Evolutionary conservation across 1,284 basidiomycete species (phyloP), one percentile per base, ranked within the genome.

Genomic region (Austroboletus niveus): DNA sequence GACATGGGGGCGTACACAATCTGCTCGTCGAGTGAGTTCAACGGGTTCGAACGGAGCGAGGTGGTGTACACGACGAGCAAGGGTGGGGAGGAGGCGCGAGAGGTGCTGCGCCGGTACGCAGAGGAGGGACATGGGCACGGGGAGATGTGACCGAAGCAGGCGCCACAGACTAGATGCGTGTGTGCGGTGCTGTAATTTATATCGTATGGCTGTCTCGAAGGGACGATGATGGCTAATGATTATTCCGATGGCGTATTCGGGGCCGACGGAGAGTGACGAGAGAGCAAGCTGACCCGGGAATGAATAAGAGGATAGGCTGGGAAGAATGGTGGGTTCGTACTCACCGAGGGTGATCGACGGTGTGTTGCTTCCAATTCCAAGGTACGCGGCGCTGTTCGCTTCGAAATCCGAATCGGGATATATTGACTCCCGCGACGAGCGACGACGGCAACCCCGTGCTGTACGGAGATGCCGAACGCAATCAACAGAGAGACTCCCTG

Each of bases 1-100:
- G 84, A 91, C 63, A 96, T 97, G 93, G 93, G 93, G 39, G 93
- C 93, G 12, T 97, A 97, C 72, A 96, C 93, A 15, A 78, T 94
- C 57, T 95, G 91, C 63, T 93, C 93, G 0, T 91, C 94, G 20
- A 90, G 86, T 70, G 84, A 84, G 63, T 94, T 94, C 75, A 94
- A 94, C 65, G 93, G 92, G 53, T 90, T 87, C 55, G 80, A 85
- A 61, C 65, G 81, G 39, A 84, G 82, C 70, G 77, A 78, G 20
- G 81, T 87, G 46, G 67, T 83, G 30, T 87, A 87, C 58, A 87
- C 85, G 12, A 72, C 74, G 43, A 80, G 83, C 47, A 75, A 67
- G 27, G 70, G 71, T n/a, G 57, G 60, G 59, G 64, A 69, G 52
- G 76, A 74, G 53, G 73, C 68, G 12, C 65, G 73, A 45, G 61